phyloP scores from a whole-genome alignment of 805 yeast species.

The Hanseniaspora osmophila region DNA sequence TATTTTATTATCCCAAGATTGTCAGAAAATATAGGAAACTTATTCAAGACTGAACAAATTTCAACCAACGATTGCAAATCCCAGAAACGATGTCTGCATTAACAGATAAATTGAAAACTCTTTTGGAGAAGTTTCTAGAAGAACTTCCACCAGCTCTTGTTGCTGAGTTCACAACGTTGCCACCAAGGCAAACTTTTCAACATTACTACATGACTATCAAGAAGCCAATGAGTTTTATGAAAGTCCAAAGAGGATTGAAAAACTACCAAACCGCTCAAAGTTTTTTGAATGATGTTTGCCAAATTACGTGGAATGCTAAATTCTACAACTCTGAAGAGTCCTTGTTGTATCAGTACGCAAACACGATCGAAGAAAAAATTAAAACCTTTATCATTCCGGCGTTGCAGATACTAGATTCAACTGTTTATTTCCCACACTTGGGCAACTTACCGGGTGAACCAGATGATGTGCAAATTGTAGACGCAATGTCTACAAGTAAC shows the following conservation, averaged over 20 bases:
- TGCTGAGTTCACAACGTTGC: conserved; percentile 29
- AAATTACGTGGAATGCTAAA: conserved; percentile 82
- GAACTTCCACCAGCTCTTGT: background rate
- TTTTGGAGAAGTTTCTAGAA: background rate
- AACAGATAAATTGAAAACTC: background rate
- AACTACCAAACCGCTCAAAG: conserved; percentile 48
- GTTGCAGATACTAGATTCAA: conserved; percentile 21
- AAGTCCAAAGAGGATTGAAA: conserved; percentile 45
- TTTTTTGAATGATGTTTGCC: conserved; percentile 65
- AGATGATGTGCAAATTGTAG: conserved; percentile 3
- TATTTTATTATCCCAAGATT: no score
- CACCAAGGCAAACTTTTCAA: conserved; percentile 48
- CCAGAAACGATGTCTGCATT: background rate
- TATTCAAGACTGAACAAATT: background rate
- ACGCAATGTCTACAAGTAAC: no score
- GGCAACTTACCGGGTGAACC: conserved; percentile 52
- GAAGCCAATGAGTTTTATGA: conserved; percentile 70
- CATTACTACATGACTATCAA: conserved; percentile 71
- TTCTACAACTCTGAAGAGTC: conserved; percentile 64
- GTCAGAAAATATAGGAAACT: no score
- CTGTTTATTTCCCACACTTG: conserved; percentile 32
- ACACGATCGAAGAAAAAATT: conserved; percentile 29
- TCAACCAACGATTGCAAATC: background rate
- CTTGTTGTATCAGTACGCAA: conserved; percentile 54
- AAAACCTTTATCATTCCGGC: conserved; percentile 24